A percentile compares a stretch with the other conserved stretches of the same genome.
phyloP scores from a whole-genome alignment of 805 yeast genomes.

The Tetrapisispora iriomotensis region DNA sequence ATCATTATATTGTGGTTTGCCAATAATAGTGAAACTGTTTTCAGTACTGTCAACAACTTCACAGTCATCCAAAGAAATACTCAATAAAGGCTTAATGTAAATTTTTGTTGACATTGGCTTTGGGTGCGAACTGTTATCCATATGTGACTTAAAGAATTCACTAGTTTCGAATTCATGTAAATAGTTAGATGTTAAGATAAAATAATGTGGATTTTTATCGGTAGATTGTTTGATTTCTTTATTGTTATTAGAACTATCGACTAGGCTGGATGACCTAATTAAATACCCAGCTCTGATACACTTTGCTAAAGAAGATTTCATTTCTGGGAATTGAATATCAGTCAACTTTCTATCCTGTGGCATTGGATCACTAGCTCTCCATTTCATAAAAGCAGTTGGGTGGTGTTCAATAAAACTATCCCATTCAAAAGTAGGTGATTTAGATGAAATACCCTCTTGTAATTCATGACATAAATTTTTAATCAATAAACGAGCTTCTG shows the following conservation, averaged over 20 bases:
- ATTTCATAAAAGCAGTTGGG: slow-evolving; percentile 32
- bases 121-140: slow-evolving; percentile 1
- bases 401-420: slow-evolving; percentile 48
- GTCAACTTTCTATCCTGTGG: slow-evolving; percentile 39
- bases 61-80: slow-evolving; percentile 33
- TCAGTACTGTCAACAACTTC: slow-evolving; percentile 27
- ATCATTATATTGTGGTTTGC: slow-evolving; percentile 22
- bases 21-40: slow-evolving; percentile 32
- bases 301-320: slow-evolving; percentile 40
- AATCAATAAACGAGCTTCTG: slow-evolving; percentile 45
- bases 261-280: slow-evolving; percentile 17
- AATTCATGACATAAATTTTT: slow-evolving; percentile 40
- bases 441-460: slow-evolving; percentile 37
- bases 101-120: slow-evolving; percentile 1
- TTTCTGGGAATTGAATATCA: slow-evolving; percentile 45
- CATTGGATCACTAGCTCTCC: slow-evolving; percentile 31
- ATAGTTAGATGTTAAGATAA: slow-evolving; percentile 58
- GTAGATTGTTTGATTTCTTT: background rate
- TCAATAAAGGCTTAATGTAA: slow-evolving; percentile 28
- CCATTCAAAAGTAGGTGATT: slow-evolving; percentile 58
- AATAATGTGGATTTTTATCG: slow-evolving; percentile 1
- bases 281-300: slow-evolving; percentile 51
- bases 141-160: slow-evolving; percentile 15
- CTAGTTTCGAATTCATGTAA: slow-evolving; percentile 52
- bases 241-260: background rate